Conservation (phyloP, 2,329 filamentous ascomycete genomes). For the Cryphonectria parasitica region DNA sequence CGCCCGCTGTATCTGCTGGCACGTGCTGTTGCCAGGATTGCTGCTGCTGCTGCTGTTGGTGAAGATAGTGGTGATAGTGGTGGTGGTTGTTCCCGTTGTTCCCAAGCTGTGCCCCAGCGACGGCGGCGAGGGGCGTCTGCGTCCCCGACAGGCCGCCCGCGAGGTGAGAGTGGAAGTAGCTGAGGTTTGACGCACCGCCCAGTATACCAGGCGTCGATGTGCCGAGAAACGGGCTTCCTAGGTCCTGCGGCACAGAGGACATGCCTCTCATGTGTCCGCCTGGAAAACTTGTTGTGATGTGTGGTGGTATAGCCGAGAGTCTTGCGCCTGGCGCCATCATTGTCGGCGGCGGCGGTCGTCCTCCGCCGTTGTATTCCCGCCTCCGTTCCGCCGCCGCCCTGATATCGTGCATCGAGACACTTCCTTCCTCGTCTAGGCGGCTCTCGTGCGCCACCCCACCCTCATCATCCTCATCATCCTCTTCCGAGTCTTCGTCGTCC, state of each 20-base stretch:
- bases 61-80: constrained; percentile 2
- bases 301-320: constrained; percentile 40
- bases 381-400: constrained; percentile 33
- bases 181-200: constrained; percentile 75
- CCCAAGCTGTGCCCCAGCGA: constrained; percentile 71
- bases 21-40: constrained; percentile 30
- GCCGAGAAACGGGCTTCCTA: constrained; percentile 61
- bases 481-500: constrained; percentile 58
- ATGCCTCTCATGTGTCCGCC: constrained; percentile 11
- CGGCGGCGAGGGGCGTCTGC: constrained; percentile 78
- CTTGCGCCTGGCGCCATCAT: constrained; percentile 18
- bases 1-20: constrained; percentile 41
- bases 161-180: constrained; percentile 82
- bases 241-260: constrained; percentile 43
- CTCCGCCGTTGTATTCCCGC: constrained; percentile 20
- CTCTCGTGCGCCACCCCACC: constrained; percentile 41
- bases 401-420: constrained; percentile 40
- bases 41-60: constrained; percentile 40
- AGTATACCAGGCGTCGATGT: constrained; percentile 66
- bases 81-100: constrained; percentile 39
- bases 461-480: constrained; percentile 43
- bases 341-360: constrained; percentile 16
- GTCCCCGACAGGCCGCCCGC: constrained; percentile 72
- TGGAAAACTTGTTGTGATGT: constrained; percentile 42
- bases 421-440: constrained; percentile 34